Percentiles rank a stretch among this genome's conserved stretches.
Conservation (phyloP, 2,329 filamentous ascomycete genomes). For the Ustulina deusta region DNA sequence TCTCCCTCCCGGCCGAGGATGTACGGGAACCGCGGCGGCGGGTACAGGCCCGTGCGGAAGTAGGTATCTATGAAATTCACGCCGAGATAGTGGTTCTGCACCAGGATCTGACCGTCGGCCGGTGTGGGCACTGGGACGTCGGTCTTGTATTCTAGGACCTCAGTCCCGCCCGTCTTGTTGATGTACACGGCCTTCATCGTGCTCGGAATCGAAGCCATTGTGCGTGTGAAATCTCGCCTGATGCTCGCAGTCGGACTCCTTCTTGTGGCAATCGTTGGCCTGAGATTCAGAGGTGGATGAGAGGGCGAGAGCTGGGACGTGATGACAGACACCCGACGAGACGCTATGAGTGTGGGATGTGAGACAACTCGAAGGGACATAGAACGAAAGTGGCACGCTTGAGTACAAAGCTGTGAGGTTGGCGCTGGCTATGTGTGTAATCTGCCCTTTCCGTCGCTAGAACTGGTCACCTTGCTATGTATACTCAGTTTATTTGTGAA, state of each 20-base stretch:
- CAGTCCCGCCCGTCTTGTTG: conserved; percentile 76
- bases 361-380: conserved; percentile 41
- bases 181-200: conserved; percentile 81
- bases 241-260: not conserved
- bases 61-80: conserved; percentile 94
- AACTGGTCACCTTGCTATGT: not conserved
- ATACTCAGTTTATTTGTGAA: not conserved
- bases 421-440: not conserved
- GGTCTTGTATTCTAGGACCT: conserved; percentile 77
- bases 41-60: conserved; percentile 87
- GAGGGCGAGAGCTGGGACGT: conserved; percentile 32
- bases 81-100: conserved; percentile 83
- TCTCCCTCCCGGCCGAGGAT: conserved; percentile 84
- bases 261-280: conserved; percentile 1
- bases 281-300: not conserved
- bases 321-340: conserved; percentile 36
- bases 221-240: conserved; percentile 24
- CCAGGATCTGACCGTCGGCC: conserved; percentile 77
- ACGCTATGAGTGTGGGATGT: conserved; percentile 36
- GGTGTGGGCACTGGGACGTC: conserved; percentile 77
- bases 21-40: conserved; percentile 74
- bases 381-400: conserved; percentile 1
- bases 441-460: not conserved
- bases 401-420: conserved; percentile 6
- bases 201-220: conserved; percentile 62